Conservation (phyloP, 2,329 filamentous ascomycete species). For the Rhynchosporium agropyri region DNA sequence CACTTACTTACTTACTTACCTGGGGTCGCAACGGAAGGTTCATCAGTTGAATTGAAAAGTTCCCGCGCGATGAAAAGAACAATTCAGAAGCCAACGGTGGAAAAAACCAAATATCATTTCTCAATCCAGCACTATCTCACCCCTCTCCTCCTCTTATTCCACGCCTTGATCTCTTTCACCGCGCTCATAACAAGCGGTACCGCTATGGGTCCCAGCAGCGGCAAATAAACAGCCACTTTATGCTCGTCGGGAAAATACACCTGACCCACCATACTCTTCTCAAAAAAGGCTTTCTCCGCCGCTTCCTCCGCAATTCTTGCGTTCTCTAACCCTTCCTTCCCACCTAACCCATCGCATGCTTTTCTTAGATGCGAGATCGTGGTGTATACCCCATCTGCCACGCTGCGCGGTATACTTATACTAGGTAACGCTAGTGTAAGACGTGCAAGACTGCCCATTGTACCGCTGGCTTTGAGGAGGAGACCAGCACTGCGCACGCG, state of each 20-base stretch:
- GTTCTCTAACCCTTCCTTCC: slow-evolving; percentile 70
- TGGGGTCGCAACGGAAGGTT: too few species aligned
- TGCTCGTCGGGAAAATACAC: slow-evolving; percentile 99
- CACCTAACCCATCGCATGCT: slow-evolving; percentile 72
- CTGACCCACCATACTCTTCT: slow-evolving; percentile 98
- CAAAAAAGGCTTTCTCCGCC: slow-evolving; percentile 93
- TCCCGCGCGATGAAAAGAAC: background rate
- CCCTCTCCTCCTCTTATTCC: slow-evolving; percentile 38
- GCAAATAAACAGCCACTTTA: slow-evolving; percentile 94
- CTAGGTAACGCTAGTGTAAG: slow-evolving; percentile 81
- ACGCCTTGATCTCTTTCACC: slow-evolving; percentile 73
- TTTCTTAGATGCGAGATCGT: slow-evolving; percentile 77
- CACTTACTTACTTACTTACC: too few species aligned
- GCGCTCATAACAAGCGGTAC: slow-evolving; percentile 85
- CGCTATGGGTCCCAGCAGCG: slow-evolving; percentile 84
- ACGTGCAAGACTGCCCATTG: slow-evolving; percentile 87
- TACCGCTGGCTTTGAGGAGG: slow-evolving; percentile 86
- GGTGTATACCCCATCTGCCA: slow-evolving; percentile 81
- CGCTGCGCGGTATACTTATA: slow-evolving; percentile 86
- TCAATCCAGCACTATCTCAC: background rate
- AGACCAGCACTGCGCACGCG: slow-evolving; percentile 86
- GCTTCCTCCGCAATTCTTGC: slow-evolving; percentile 85
- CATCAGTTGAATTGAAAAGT: too few species aligned
- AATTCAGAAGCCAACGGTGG: background rate
- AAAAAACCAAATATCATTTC: slow-evolving; percentile 1